Evolutionary conservation across 148 eudicot genomes (phyloP), one percentile per base, ranked within the genome.

Genomic region (Rhododendron ovatum): DNA sequence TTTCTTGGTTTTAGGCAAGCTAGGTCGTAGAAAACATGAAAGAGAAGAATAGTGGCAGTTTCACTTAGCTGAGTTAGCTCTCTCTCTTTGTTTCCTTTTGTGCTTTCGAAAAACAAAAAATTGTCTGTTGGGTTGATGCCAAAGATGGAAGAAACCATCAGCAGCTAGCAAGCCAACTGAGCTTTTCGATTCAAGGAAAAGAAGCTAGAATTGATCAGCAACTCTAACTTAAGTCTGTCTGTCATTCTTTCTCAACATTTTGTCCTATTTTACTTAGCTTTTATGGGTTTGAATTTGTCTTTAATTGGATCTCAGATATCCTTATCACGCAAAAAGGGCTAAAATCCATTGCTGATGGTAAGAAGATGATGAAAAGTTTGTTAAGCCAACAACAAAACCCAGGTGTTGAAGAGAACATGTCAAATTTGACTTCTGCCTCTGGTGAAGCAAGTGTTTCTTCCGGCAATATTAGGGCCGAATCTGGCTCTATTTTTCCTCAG

Each of bases 121-220:
- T 93, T 94, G 95, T 95, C 95, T 88, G 69, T 86, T 92, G 81
- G 94, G 96, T 87, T 90, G 90, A 87, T 85, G 93, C 98, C 98
- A 95, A 91, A 92, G 86, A 82, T 28, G 88, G 90, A 89, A 90
- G 87, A 91, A 92, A 87, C 90, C 89, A 90, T 88, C 88, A 86
- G 75, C 57, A 80, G 63, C 65, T 12, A 80, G 63, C 65, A 3
- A 17, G 61, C 83, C 82, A 83, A 85, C 85, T 88, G 85, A 84
- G 81, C 48, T 69, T 61, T 74, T 89, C 53, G 87, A 89, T 89
- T 92, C 87, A 86, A 86, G 84, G 11, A 39, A 75, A 14, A 55
- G 22, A 84, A 33, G 71, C 84, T 48, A 89, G 65, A 75, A 57
- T 67, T 65, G 30, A 43, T 80, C 82, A 74, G 43, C 69, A 12